phyloP scores from a whole-genome alignment of 2,329 filamentous ascomycete genomes.

The Aspergillus ochraceoroseus region DNA sequence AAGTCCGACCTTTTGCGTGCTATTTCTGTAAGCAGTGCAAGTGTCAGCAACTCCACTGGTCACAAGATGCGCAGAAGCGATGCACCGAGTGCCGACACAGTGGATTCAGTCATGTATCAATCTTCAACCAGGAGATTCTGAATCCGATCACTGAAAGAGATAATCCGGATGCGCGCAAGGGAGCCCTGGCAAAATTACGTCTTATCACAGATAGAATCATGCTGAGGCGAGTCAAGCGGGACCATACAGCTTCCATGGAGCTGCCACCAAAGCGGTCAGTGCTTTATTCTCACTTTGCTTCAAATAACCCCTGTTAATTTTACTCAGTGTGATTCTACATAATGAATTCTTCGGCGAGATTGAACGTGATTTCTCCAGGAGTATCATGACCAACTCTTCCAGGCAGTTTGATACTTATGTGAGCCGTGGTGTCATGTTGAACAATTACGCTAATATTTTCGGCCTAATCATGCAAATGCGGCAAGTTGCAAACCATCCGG shows the following conservation, averaged over 20 bases:
- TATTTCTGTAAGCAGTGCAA: constrained; percentile 88
- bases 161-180: constrained; percentile 52
- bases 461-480: constrained; percentile 99
- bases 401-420: constrained; percentile 95
- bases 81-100: constrained; percentile 66
- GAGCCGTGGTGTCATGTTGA: constrained; percentile 83
- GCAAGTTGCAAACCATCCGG: constrained; percentile 93
- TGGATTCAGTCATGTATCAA: constrained; percentile 64
- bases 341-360: constrained; percentile 96
- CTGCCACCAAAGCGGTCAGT: constrained; percentile 77
- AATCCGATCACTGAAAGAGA: constrained; percentile 55
- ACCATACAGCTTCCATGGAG: constrained; percentile 92
- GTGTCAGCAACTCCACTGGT: constrained; percentile 81
- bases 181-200: constrained; percentile 75
- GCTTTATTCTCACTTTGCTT: background rate
- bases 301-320: constrained; percentile 10
- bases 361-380: constrained; percentile 90
- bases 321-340: constrained; percentile 66
- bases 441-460: constrained; percentile 99
- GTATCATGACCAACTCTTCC: constrained; percentile 87
- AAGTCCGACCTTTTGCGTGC: constrained; percentile 80
- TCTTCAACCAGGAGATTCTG: constrained; percentile 92
- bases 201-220: constrained; percentile 90
- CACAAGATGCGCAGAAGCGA: constrained; percentile 63
- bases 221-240: constrained; percentile 88